A percentile compares a stretch with the other conserved stretches of the same genome.
Conservation (phyloP, 1,284 basidiomycete genomes). For the Grifola frondosa region DNA sequence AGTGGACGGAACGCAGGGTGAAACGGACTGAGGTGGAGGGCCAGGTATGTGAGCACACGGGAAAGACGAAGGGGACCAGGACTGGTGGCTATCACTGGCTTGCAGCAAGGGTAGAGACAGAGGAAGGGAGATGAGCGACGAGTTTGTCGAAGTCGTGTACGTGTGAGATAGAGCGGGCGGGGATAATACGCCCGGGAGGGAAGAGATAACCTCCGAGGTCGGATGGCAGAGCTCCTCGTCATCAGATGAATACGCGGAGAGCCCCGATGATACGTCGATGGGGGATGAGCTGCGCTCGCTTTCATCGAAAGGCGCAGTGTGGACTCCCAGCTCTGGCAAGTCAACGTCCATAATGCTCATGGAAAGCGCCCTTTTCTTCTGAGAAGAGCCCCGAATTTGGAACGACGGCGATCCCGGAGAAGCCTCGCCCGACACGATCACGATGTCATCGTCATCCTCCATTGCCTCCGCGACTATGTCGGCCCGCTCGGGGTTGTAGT, state of each 20-base stretch:
- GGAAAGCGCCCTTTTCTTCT: conserved; percentile 44
- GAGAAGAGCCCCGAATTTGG: conserved; percentile 19
- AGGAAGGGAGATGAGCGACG: conserved; percentile 33
- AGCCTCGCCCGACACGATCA: conserved; percentile 47
- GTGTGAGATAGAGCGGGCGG: conserved; percentile 31
- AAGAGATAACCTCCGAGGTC: conserved; percentile 16
- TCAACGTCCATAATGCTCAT: conserved; percentile 41
- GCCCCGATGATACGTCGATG: conserved; percentile 21
- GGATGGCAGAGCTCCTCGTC: conserved; percentile 22
- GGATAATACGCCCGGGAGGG: conserved; percentile 12
- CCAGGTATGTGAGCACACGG: conserved; percentile 18
- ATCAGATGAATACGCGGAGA: conserved; percentile 31
- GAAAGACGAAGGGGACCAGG: conserved; percentile 16
- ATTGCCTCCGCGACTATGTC: conserved; percentile 23
- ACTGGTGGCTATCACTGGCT: conserved; percentile 1
- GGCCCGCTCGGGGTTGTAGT: conserved; percentile 8
- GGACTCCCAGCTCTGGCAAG: conserved; percentile 14
- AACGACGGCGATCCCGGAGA: conserved; percentile 21
- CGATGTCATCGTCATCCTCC: conserved; percentile 53
- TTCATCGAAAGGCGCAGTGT: conserved; percentile 8
- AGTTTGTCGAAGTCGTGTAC: conserved; percentile 36
- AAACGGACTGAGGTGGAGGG: not conserved
- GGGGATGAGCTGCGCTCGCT: conserved; percentile 35
- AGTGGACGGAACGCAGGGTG: conserved; percentile 14
- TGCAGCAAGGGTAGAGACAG: conserved; percentile 15